Conservation (phyloP, 805 yeast genomes). For the Yarrowia keelungensis region DNA sequence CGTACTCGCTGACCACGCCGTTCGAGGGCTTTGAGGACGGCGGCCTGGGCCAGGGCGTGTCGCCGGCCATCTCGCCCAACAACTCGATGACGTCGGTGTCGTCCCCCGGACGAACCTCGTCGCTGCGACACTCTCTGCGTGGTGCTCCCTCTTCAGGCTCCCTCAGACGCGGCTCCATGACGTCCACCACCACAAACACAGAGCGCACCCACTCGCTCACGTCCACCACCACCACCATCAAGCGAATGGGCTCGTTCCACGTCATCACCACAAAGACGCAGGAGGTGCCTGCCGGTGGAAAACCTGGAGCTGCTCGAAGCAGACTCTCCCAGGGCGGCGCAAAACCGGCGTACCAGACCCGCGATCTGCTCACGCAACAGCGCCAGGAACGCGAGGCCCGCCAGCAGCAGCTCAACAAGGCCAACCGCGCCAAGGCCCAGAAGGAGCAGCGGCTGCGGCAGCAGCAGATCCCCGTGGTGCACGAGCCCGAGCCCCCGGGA, state of each 20-base stretch:
- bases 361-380: slow-evolving; percentile 16
- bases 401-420: slow-evolving; percentile 14
- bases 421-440: slow-evolving; percentile 32
- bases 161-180: slow-evolving; percentile 45
- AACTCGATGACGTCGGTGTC: slow-evolving; percentile 12
- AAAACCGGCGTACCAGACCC: slow-evolving; percentile 37
- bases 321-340: not conserved
- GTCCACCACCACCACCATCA: slow-evolving; percentile 49
- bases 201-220: slow-evolving; percentile 52
- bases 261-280: slow-evolving; percentile 47
- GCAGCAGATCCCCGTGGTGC: not conserved
- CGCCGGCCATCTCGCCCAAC: slow-evolving; percentile 27
- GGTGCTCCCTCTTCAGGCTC: slow-evolving; percentile 29
- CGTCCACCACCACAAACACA: slow-evolving; percentile 46
- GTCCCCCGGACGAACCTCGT: slow-evolving; percentile 4
- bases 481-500: slow-evolving; percentile 7
- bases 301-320: not conserved
- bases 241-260: slow-evolving; percentile 51
- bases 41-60: slow-evolving; percentile 38
- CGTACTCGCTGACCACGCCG: slow-evolving; percentile 44
- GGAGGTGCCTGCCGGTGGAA: slow-evolving; percentile 41
- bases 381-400: slow-evolving; percentile 30
- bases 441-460: slow-evolving; percentile 1
- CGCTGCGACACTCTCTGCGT: slow-evolving; percentile 8
- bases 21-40: slow-evolving; percentile 41